Evolutionary conservation across 1,284 basidiomycete genomes (phyloP), one percentile per base, ranked within the genome.

Genomic region (Stygiomarasmius scandens): DNA sequence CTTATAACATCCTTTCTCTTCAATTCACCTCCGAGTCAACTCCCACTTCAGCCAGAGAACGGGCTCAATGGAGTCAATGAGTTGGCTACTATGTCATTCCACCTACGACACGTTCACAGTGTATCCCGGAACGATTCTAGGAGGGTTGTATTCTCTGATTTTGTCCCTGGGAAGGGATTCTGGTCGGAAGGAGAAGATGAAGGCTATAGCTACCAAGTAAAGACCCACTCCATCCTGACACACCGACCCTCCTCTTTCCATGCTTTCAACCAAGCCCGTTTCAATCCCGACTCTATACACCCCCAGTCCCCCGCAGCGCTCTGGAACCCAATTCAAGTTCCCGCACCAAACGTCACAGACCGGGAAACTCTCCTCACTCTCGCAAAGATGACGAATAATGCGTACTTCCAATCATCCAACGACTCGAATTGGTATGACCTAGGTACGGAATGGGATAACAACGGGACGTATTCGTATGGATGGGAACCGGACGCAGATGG

Each of bases 401-500:
- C 93, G n/a, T 95, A 93, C 67, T 32, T 69, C 75, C 3, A 70
- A 75, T 12, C 76, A 76, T 2, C 75, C 71, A 12, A 6, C 2
- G 76, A 79, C 27, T 63, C 67, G 2, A 78, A 77, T 14, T 93
- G 91, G 90, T 91, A 86, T 67, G 80, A 83, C 19, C 66, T 89
- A 14, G 80, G 77, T 0, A 75, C 77, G 1, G 73, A 76, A 2
- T 95, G 86, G 84, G n/a, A n/a, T n/a, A n/a, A n/a, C n/a, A 88
- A 86, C 50, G 69, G 56, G 88, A 84, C 82, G 27, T 77, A 81
- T 44, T 91, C 92, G 0, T 89, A 96, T 63, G 96, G 96, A 2
- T 98, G 95, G 95, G 86, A 91, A 63, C 84, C 87, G 0, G 82
- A 87, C 47, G 83, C 85, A n/a, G 90, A 96, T 67, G 94, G 95